A percentile compares a stretch with the other conserved stretches of the same genome.
These are phyloP conservation scores for Monosporascus sp. DNA, from an alignment of 2,329 filamentous ascomycete genomes.

Conservation along the genomic window DNA sequence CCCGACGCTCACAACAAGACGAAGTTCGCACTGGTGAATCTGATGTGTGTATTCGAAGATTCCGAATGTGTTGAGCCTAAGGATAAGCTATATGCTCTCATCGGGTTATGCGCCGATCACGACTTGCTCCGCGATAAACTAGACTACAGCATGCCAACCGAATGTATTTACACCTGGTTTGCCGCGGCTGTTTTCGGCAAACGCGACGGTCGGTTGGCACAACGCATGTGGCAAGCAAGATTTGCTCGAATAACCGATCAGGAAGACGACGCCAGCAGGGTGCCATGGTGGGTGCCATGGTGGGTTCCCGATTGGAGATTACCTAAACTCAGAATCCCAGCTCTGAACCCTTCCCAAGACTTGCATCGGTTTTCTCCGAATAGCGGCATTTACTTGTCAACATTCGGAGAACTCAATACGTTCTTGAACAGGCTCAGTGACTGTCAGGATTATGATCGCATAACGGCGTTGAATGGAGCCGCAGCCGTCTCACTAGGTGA, in stretches of 20 bases:
- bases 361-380: neutral
- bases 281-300: neutral
- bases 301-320: neutral
- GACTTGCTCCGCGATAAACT: neutral
- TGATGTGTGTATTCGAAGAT: neutral
- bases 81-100: neutral
- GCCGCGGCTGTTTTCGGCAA: neutral
- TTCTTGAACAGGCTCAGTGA: neutral
- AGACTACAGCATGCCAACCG: neutral
- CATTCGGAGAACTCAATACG: neutral
- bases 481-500: neutral
- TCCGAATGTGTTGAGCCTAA: neutral
- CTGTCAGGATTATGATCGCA: neutral
- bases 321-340: neutral
- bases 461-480: neutral
- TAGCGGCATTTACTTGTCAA: fast-evolving
- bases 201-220: neutral
- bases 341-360: neutral
- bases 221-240: neutral
- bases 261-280: neutral
- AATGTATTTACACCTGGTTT: neutral
- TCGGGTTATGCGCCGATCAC: neutral
- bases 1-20: neutral
- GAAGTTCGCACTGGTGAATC: neutral
- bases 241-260: neutral